Percentiles rank a stretch among this genome's conserved stretches.
These are phyloP conservation scores for Acacia confusa DNA, from an alignment of 306 rosid species.

Conservation along the genomic window DNA sequence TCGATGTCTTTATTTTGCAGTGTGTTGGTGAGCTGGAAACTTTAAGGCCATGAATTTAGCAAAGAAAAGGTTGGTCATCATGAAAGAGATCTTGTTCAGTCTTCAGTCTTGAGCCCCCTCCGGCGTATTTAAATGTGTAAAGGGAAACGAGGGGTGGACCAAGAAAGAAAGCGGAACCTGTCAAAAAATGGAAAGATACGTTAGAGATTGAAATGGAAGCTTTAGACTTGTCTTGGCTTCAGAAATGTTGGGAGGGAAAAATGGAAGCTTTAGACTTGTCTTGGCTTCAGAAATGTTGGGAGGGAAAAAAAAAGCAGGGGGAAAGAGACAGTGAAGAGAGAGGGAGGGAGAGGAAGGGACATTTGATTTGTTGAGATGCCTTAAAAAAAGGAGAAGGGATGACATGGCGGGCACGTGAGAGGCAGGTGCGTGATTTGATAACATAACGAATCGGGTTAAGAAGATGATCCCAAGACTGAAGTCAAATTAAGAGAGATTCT, in stretches of 20 bases:
- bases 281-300: slow-evolving; percentile 36
- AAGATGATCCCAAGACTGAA: background rate
- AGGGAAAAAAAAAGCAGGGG: slow-evolving; percentile 31
- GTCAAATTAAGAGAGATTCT: background rate
- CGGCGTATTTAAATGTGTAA: slow-evolving; percentile 44
- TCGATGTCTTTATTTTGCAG: background rate
- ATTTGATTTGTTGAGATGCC: background rate
- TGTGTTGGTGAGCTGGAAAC: slow-evolving; percentile 38
- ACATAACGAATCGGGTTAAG: background rate
- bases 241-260: slow-evolving; percentile 44
- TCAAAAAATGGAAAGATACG: slow-evolving; percentile 33
- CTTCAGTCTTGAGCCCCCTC: background rate
- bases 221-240: slow-evolving; percentile 22
- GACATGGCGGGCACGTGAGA: slow-evolving; percentile 46
- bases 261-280: slow-evolving; percentile 24
- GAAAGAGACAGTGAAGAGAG: background rate
- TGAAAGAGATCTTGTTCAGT: slow-evolving; percentile 53
- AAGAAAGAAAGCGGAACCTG: slow-evolving; percentile 28
- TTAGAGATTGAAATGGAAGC: slow-evolving; percentile 26
- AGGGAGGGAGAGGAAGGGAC: slow-evolving; percentile 25
- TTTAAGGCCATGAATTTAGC: slow-evolving; percentile 51
- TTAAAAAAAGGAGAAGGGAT: slow-evolving; percentile 19
- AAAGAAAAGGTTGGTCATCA: slow-evolving; percentile 27
- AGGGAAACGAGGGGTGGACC: slow-evolving; percentile 38
- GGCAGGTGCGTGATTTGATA: slow-evolving; percentile 11